Percentiles rank a stretch among this genome's conserved stretches.
These are phyloP conservation scores for Dentipellis fragilis DNA, from an alignment of 768 basidiomycete genomes.

Conservation along the genomic window DNA sequence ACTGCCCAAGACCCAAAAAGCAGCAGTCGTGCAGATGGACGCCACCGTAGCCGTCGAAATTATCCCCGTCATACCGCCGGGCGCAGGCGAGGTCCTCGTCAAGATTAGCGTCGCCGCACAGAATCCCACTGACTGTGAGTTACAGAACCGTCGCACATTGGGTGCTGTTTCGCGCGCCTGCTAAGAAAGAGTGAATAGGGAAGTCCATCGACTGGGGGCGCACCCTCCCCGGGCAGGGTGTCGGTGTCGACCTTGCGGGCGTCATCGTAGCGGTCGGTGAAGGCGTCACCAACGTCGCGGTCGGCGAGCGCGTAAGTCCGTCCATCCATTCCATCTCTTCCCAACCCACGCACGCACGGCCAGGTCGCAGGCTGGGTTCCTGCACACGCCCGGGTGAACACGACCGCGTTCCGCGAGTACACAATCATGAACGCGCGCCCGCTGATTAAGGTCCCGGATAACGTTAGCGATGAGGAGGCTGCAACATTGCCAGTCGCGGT, in stretches of 20 bases:
- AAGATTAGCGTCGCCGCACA: neutral
- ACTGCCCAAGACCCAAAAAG: neutral
- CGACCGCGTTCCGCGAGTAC: neutral
- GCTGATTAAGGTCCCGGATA: neutral
- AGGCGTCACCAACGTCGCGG: neutral
- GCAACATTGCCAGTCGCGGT: neutral
- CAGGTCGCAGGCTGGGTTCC: neutral
- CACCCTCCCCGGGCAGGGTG: neutral
- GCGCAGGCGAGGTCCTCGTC: conserved; percentile 1
- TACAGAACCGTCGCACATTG: neutral
- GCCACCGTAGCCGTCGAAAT: neutral
- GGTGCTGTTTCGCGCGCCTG: neutral
- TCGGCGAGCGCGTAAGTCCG: neutral
- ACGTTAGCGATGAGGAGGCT: neutral
- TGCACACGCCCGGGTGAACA: neutral
- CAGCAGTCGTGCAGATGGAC: neutral
- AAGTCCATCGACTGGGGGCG: neutral
- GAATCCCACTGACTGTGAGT: conserved; percentile 1
- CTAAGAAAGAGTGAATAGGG: too few species aligned
- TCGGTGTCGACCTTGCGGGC: neutral
- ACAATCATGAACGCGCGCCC: neutral
- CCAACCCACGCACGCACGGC: neutral
- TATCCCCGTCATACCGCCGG: neutral
- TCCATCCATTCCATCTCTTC: neutral
- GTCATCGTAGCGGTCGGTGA: neutral